These are phyloP conservation scores for Sugiyamaella neomexicana DNA, from an alignment of 1,139 yeast genomes.

Conservation along the genomic window DNA sequence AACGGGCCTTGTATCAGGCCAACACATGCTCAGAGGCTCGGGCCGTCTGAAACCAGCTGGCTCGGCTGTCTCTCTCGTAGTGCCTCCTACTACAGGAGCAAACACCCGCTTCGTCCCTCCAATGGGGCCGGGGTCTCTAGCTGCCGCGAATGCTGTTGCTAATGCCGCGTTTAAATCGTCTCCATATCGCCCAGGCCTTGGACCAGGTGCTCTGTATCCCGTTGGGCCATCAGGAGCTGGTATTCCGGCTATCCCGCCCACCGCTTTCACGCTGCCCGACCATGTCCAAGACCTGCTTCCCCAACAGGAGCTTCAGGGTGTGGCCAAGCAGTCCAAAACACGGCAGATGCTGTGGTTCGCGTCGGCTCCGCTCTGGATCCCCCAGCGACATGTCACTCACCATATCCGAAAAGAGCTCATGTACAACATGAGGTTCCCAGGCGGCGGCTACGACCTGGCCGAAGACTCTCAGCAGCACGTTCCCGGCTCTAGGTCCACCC, in stretches of 20 bases:
- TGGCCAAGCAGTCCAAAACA: slow-evolving; percentile 31
- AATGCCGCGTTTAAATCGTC: neutral
- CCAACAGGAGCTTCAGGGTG: slow-evolving; percentile 29
- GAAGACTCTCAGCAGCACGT: slow-evolving; percentile 16
- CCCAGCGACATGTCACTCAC: slow-evolving; percentile 49
- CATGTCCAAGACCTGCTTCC: slow-evolving; percentile 31
- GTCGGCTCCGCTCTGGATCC: slow-evolving; percentile 68
- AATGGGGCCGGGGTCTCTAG: neutral
- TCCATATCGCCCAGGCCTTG: too few relatives aligned
- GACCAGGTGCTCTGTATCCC: slow-evolving; percentile 6
- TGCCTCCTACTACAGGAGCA: neutral
- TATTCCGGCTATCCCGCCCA: slow-evolving; percentile 33
- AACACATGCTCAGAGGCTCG: neutral
- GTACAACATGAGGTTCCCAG: slow-evolving; percentile 14
- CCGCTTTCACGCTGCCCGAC: slow-evolving; percentile 35
- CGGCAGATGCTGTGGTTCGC: slow-evolving; percentile 70
- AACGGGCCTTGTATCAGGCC: slow-evolving; percentile 2
- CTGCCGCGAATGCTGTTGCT: neutral
- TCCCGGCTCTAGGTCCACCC: slow-evolving; percentile 23
- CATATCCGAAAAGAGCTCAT: slow-evolving; percentile 26
- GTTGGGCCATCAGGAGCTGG: slow-evolving; percentile 23
- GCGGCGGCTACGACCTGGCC: slow-evolving; percentile 13
- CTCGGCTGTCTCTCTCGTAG: slow-evolving; percentile 3
- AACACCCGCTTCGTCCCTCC: neutral
- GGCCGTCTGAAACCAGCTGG: neutral